Conservation (phyloP, 1,139 yeast species). For the Neolecta irregularis region DNA sequence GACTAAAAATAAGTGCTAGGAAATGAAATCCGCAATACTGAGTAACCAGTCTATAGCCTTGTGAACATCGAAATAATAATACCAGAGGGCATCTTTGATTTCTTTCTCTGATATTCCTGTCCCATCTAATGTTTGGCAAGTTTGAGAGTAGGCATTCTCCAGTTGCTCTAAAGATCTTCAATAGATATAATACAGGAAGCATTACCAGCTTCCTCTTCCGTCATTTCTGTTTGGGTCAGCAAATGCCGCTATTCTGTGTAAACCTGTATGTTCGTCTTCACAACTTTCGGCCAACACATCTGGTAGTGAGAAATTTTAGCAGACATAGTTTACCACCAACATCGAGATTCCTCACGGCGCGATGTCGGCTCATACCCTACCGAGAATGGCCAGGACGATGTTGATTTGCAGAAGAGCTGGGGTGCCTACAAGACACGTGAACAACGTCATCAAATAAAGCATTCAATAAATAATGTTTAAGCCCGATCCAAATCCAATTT, state of each 20-base stretch:
- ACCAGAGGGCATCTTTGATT: slow-evolving; percentile 46
- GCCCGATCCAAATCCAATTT: too few relatives aligned
- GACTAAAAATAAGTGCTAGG: too few relatives aligned
- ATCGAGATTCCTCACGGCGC: slow-evolving; percentile 12
- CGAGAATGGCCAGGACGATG: too few relatives aligned
- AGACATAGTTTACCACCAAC: slow-evolving; percentile 4
- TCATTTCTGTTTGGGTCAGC: slow-evolving; percentile 8
- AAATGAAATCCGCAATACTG: slow-evolving; percentile 22
- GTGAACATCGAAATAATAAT: slow-evolving; percentile 42
- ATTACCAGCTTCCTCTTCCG: slow-evolving; percentile 5
- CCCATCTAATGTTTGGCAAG: slow-evolving; percentile 6
- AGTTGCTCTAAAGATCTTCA: slow-evolving; percentile 6
- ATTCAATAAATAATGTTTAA: too few relatives aligned
- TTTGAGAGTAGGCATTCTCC: slow-evolving; percentile 8
- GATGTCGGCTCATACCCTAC: slow-evolving; percentile 10
- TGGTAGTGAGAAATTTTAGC: neutral
- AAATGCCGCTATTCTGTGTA: slow-evolving; percentile 3
- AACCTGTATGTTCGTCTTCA: neutral
- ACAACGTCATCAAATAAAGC: too few relatives aligned
- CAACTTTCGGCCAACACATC: neutral
- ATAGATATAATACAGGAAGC: too few relatives aligned
- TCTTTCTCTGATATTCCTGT: slow-evolving; percentile 16
- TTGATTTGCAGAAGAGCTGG: too few relatives aligned
- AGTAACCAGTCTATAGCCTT: slow-evolving; percentile 40
- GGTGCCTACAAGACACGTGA: too few relatives aligned